These are phyloP conservation scores for Lavandula angustifolia DNA, from an alignment of 257 asterid genomes.

Conservation along the genomic window DNA sequence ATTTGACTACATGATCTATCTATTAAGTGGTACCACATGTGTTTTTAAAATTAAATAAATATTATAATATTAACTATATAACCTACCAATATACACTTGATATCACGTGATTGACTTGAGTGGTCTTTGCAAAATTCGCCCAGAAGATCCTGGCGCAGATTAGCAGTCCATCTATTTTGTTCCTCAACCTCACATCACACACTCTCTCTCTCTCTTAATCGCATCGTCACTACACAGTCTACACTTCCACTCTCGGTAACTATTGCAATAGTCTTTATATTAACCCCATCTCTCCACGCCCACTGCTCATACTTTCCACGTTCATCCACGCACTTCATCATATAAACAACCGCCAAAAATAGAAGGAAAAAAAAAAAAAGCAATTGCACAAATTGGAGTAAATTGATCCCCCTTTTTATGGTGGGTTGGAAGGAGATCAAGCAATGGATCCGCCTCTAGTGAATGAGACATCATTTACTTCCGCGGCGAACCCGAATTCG, in stretches of 20 bases:
- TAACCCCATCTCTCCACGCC: constrained; percentile 31
- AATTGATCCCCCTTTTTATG: neutral
- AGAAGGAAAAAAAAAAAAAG: neutral
- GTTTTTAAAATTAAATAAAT: too few species aligned
- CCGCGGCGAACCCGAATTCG: constrained; percentile 65
- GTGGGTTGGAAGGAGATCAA: constrained; percentile 1
- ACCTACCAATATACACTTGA: too few species aligned
- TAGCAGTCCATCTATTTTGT: constrained; percentile 24
- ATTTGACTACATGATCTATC: too few species aligned
- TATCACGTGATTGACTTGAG: too few species aligned
- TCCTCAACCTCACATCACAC: constrained; percentile 46
- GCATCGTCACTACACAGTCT: neutral
- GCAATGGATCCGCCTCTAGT: constrained; percentile 84
- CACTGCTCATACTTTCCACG: constrained; percentile 29
- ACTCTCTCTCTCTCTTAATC: constrained; percentile 30
- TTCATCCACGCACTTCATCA: constrained; percentile 4
- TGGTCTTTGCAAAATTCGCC: too few species aligned
- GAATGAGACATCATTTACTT: constrained; percentile 69
- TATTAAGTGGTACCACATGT: too few species aligned
- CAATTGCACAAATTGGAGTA: constrained; percentile 6
- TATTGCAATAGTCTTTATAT: constrained; percentile 34
- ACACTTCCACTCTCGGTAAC: constrained; percentile 31
- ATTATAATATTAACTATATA: too few species aligned
- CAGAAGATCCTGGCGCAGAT: too few species aligned
- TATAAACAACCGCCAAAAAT: neutral